Percentiles rank a stretch among this genome's conserved stretches.
These are phyloP conservation scores for Thalassiosira sp. DNA, from an alignment of 352 stramenopile species.

Conservation along the genomic window DNA sequence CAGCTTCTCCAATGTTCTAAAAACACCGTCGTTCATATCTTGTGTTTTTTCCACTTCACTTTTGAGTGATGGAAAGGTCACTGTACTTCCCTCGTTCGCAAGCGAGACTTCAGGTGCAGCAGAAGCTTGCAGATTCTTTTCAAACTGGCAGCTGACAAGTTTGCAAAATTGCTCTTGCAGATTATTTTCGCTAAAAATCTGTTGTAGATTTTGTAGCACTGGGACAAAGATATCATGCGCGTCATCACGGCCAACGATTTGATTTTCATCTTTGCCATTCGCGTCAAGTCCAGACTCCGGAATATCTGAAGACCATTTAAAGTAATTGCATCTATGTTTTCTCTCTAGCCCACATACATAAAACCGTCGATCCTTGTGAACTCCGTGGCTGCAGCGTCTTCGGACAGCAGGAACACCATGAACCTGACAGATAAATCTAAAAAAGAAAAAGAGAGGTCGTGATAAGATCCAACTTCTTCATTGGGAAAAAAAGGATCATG, in stretches of 20 bases:
- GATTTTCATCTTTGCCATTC: conserved; percentile 21
- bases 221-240: conserved; percentile 32
- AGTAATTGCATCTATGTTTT: conserved; percentile 75
- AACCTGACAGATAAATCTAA: conserved; percentile 71
- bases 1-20: conserved; percentile 58
- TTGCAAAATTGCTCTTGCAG: conserved; percentile 45
- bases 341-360: conserved; percentile 82
- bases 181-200: conserved; percentile 39
- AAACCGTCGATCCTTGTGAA: conserved; percentile 79
- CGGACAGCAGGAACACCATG: conserved; percentile 76
- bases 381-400: conserved; percentile 68
- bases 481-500: too few relatives aligned
- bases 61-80: conserved; percentile 36
- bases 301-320: conserved; percentile 70
- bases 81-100: conserved; percentile 3
- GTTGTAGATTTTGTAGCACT: conserved; percentile 39
- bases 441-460: not conserved
- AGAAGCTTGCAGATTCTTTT: conserved; percentile 39
- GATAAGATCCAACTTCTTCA: not conserved
- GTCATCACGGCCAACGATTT: conserved; percentile 12
- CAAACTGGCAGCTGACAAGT: conserved; percentile 48
- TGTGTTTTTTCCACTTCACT: conserved; percentile 43
- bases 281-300: conserved; percentile 4
- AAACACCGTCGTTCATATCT: conserved; percentile 70
- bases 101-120: not conserved